A percentile compares a stretch with the other conserved stretches of the same genome.
Evolutionary conservation across 176 grass and related monocot genomes (phyloP).

Genomic region (Aegilops longissima): DNA sequence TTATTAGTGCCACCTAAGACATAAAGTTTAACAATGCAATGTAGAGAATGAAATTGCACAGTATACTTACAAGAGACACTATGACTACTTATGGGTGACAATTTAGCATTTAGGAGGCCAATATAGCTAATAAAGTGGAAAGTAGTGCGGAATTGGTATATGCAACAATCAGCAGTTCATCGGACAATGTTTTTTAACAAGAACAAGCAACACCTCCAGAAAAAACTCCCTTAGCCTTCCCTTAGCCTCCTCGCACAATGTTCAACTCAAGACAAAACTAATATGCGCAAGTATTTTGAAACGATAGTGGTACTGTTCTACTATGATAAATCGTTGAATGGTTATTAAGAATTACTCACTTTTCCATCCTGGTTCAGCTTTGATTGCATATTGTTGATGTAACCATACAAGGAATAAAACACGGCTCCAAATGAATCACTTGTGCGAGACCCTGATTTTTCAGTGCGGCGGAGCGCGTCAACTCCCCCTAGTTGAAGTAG

Average conservation of each 20-base stretch:
- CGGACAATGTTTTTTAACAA: not conserved
- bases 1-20: not conserved
- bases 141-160: too few species aligned
- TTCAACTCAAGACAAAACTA: not conserved
- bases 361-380: not conserved
- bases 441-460: not conserved
- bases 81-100: too few species aligned
- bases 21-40: constrained; percentile 16
- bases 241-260: not conserved
- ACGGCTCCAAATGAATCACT: not conserved
- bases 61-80: not conserved
- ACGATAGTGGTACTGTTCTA: not conserved
- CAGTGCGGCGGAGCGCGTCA: not conserved
- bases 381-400: not conserved
- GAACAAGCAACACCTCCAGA: too few species aligned
- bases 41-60: not conserved
- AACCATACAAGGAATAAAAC: not conserved
- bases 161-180: too few species aligned
- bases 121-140: too few species aligned
- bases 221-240: too few species aligned
- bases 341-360: not conserved
- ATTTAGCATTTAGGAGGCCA: too few species aligned
- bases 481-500: not conserved
- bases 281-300: not conserved
- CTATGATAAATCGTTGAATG: not conserved